Percentiles rank a stretch among this genome's conserved stretches.
phyloP scores from a whole-genome alignment of 345 rosid species.

The Arabidopsis arenosa region DNA sequence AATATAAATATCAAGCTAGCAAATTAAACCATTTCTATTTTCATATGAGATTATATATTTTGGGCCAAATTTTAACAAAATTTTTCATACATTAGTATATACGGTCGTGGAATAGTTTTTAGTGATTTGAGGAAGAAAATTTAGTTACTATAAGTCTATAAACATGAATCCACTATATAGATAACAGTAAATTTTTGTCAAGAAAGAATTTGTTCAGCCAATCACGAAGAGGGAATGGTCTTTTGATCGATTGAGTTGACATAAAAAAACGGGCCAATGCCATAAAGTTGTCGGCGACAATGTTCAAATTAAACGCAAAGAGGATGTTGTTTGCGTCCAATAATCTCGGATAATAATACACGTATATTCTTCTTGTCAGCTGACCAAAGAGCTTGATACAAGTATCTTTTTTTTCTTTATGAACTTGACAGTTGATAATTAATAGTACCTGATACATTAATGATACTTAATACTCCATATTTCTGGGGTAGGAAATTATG shows the following conservation, averaged over 20 bases:
- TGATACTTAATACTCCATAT: too few relatives aligned
- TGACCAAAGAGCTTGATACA: background rate
- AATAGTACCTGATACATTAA: background rate
- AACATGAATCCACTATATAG: background rate
- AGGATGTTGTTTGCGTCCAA: slow-evolving; percentile 16
- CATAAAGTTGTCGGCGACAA: slow-evolving; percentile 32
- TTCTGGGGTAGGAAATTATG: too few relatives aligned
- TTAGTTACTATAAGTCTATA: too few relatives aligned
- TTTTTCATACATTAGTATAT: background rate
- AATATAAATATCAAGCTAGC: slow-evolving; percentile 2
- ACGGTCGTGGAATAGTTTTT: background rate
- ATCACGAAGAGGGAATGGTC: background rate
- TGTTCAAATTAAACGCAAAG: slow-evolving; percentile 23
- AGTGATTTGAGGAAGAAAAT: slow-evolving; percentile 13
- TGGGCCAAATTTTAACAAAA: background rate
- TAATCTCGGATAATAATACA: slow-evolving; percentile 7
- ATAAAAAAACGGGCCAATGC: background rate
- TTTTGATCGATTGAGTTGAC: slow-evolving; percentile 22
- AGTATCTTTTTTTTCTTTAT: background rate
- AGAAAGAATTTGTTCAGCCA: slow-evolving; percentile 7
- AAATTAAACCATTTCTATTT: background rate
- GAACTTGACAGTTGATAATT: background rate
- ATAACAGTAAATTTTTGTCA: background rate
- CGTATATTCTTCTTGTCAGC: slow-evolving; percentile 4
- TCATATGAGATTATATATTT: background rate